Percentiles rank a stretch among this genome's conserved stretches.
Evolutionary conservation across 1,284 basidiomycete genomes (phyloP).

Genomic region (Pascua guehoae): DNA sequence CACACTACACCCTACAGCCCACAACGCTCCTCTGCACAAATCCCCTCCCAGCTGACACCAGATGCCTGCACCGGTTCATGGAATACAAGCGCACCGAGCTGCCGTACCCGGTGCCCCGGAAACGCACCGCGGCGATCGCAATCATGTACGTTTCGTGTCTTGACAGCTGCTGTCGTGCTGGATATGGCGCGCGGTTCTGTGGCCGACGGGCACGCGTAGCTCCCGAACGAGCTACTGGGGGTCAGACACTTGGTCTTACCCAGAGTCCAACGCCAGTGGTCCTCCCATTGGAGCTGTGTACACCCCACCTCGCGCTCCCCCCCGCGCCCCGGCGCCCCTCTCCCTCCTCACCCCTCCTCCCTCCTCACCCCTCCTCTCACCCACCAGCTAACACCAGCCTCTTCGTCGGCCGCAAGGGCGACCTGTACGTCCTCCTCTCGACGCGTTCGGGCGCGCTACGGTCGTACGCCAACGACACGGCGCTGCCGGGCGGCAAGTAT

Average conservation of each 20-base stretch:
- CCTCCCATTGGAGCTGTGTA: too few relatives aligned
- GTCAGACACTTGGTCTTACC: too few relatives aligned
- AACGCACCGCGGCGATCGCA: conserved; percentile 40
- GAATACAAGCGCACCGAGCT: conserved; percentile 23
- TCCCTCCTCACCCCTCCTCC: too few relatives aligned
- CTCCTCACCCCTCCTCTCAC: too few relatives aligned
- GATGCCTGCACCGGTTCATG: conserved; percentile 39
- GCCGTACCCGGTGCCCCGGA: conserved; percentile 25
- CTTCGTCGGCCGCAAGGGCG: conserved; percentile 73
- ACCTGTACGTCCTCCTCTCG: conserved; percentile 70
- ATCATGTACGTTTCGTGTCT: conserved; percentile 26
- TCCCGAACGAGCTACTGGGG: too few relatives aligned
- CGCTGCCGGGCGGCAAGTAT: conserved; percentile 74
- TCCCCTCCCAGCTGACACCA: conserved; percentile 8
- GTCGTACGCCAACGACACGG: conserved; percentile 76
- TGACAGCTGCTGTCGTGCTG: not conserved
- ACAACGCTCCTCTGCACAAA: too few relatives aligned
- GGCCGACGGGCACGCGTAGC: too few relatives aligned
- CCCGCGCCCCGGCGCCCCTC: too few relatives aligned
- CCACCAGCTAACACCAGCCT: conserved; percentile 47
- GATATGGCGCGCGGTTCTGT: too few relatives aligned
- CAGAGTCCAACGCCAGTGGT: too few relatives aligned
- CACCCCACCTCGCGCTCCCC: too few relatives aligned
- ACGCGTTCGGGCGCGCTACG: conserved; percentile 63
- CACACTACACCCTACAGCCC: too few relatives aligned